Evolutionary conservation across 2,329 filamentous ascomycete species (phyloP).

Genomic region (Trichophyton benhamiae): DNA sequence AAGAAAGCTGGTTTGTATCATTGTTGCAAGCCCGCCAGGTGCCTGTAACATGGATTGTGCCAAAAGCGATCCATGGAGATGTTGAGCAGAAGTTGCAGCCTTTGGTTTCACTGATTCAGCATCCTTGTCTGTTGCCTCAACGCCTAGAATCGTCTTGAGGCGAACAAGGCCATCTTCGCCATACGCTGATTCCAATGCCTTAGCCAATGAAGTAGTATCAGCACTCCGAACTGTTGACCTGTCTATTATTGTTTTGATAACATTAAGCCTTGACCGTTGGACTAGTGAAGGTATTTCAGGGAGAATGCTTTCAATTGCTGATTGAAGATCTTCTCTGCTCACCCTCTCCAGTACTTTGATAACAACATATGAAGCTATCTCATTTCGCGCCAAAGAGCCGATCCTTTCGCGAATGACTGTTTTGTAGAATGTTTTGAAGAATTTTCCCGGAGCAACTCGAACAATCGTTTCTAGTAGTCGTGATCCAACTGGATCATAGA

Average conservation of each 20-base stretch:
- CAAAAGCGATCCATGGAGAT: slow-evolving; percentile 72
- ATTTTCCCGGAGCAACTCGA: slow-evolving; percentile 65
- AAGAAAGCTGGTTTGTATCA: slow-evolving; percentile 62
- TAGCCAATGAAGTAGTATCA: slow-evolving; percentile 44
- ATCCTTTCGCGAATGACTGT: slow-evolving; percentile 71
- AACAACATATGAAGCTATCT: slow-evolving; percentile 78
- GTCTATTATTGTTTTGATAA: slow-evolving; percentile 73
- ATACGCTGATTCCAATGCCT: slow-evolving; percentile 47
- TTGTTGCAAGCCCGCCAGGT: slow-evolving; percentile 53
- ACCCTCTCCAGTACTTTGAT: slow-evolving; percentile 71
- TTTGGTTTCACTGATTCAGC: slow-evolving; percentile 31
- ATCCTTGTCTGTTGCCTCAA: slow-evolving; percentile 42
- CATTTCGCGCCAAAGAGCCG: slow-evolving; percentile 70
- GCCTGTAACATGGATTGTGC: slow-evolving; percentile 67
- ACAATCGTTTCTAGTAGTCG: slow-evolving; percentile 80
- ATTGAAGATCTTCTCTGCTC: slow-evolving; percentile 70
- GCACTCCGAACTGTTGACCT: slow-evolving; percentile 59
- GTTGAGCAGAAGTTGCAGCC: slow-evolving; percentile 30
- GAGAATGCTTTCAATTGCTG: slow-evolving; percentile 57
- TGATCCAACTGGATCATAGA: slow-evolving; percentile 85
- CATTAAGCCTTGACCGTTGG: slow-evolving; percentile 60
- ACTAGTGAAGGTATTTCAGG: slow-evolving; percentile 63
- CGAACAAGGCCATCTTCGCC: slow-evolving; percentile 39
- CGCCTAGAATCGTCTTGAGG: slow-evolving; percentile 48
- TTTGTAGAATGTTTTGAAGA: slow-evolving; percentile 79